Evolutionary conservation across 2,329 filamentous ascomycete species (phyloP).

Genomic region (Canariomyces notabilis): DNA sequence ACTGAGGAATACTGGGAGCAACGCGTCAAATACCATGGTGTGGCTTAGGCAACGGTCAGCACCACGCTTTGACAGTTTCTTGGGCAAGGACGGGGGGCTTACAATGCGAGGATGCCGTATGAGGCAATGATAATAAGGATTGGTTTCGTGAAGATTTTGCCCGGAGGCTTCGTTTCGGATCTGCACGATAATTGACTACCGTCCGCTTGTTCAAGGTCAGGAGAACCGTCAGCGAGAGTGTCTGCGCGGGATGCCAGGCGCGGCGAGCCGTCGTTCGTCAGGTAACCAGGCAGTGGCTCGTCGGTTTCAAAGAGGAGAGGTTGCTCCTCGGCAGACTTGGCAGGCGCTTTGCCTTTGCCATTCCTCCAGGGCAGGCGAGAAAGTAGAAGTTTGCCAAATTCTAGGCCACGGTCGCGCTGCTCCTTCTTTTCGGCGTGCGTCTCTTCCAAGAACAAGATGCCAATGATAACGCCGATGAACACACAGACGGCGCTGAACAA

Average conservation of each 20-base stretch:
- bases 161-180: slow-evolving; percentile 12
- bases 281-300: slow-evolving; percentile 64
- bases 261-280: slow-evolving; percentile 54
- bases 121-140: slow-evolving; percentile 83
- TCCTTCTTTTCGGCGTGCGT: slow-evolving; percentile 81
- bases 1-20: slow-evolving; percentile 88
- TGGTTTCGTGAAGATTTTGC: slow-evolving; percentile 72
- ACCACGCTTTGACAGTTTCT: background rate
- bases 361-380: slow-evolving; percentile 37
- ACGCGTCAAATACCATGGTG: slow-evolving; percentile 92
- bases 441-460: slow-evolving; percentile 86
- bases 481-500: slow-evolving; percentile 82
- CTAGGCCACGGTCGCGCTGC: slow-evolving; percentile 68
- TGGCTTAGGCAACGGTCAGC: slow-evolving; percentile 55
- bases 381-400: slow-evolving; percentile 68
- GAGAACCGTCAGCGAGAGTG: slow-evolving; percentile 30
- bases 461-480: slow-evolving; percentile 67
- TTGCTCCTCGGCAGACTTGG: slow-evolving; percentile 31
- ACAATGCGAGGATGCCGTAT: slow-evolving; percentile 93
- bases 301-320: slow-evolving; percentile 46
- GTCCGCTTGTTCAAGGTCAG: slow-evolving; percentile 30
- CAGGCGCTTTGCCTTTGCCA: slow-evolving; percentile 31
- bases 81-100: slow-evolving; percentile 45
- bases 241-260: slow-evolving; percentile 36
- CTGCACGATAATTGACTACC: slow-evolving; percentile 16